Evolutionary conservation across 2,329 filamentous ascomycete species (phyloP), one percentile per base, ranked within the genome.

Genomic region (Xylaria sp.): DNA sequence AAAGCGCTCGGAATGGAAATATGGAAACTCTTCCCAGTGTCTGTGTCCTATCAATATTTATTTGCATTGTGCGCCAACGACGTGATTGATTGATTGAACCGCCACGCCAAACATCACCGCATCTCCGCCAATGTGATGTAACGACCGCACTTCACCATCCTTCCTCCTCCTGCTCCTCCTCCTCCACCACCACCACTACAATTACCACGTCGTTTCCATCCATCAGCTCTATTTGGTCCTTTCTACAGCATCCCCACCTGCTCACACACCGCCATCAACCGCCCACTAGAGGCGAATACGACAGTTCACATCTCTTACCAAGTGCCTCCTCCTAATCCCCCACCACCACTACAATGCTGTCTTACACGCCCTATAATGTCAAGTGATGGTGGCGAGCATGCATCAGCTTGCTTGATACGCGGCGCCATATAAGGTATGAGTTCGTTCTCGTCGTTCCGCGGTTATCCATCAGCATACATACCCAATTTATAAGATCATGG

Each of bases 201-300:
- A 63, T 56, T 62, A 64, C 59, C 53, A 63, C 57, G 51, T 67
- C 48, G 64, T 69, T 68, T 49, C 67, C 67, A 61, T 31, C 48
- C 60, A 36, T 58, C 51, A 56, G 44, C 44, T 65, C 40, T 53
- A 58, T 59, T 51, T 65, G 68, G 62, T 67, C 66, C 63, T 40
- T 65, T 63, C 49, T 40, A 64, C 59, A 63, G 44, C 59, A 70
- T 68, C 70, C 60, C 70, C 70, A 69, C 70, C 68, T 58, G 36
- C 57, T 60, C 66, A 63, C 68, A 71, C 70, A 72, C 70, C 70
- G 70, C 70, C 68, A 71, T 72, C 46, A 63, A 57, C 54, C 23
- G 59, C 36, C 53, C 40, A 20, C 63, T 42, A 36, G 46, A 63
- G 57, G 36, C 61, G 53, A 63, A 67, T 61, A 58, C 67, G 67